Conservation (phyloP, 371 early-diverging fungal genomes). For the Mucor sp. region DNA sequence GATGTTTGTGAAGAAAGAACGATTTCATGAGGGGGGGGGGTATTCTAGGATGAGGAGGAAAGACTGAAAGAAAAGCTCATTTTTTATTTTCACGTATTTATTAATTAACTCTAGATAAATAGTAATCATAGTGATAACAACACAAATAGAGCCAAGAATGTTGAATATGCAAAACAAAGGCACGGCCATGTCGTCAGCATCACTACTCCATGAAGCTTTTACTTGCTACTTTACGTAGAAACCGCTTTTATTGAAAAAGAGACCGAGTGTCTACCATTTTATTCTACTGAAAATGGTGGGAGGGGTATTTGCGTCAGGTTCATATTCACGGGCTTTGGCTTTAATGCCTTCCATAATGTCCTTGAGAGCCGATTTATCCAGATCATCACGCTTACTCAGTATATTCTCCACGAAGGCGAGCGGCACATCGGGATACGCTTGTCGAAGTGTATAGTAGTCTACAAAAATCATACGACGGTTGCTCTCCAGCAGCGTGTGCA, state of each 20-base stretch:
- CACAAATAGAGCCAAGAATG: background rate
- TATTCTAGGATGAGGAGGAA: background rate
- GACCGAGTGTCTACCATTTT: slow-evolving; percentile 35
- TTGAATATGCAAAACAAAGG: slow-evolving; percentile 1
- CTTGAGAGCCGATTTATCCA: slow-evolving; percentile 70
- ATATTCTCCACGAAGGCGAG: slow-evolving; percentile 78
- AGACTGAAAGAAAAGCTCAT: background rate
- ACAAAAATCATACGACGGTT: slow-evolving; percentile 70
- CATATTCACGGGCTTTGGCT: slow-evolving; percentile 70
- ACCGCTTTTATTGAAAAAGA: too few species aligned
- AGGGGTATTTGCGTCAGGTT: slow-evolving; percentile 47
- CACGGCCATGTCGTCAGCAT: background rate
- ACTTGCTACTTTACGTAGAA: too few species aligned
- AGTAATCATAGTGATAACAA: background rate
- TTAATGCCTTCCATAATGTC: slow-evolving; percentile 80
- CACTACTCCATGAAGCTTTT: too few species aligned
- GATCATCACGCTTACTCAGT: slow-evolving; percentile 74
- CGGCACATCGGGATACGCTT: slow-evolving; percentile 84
- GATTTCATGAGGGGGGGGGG: background rate
- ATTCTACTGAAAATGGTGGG: slow-evolving; percentile 57
- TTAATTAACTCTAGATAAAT: background rate
- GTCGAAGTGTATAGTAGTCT: slow-evolving; percentile 76
- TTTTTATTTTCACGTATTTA: background rate
- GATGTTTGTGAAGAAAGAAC: background rate
- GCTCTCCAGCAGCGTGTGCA: slow-evolving; percentile 69